Evolutionary conservation across 169 alveolate species (phyloP).

Genomic region (Plasmodium knowlesi): DNA sequence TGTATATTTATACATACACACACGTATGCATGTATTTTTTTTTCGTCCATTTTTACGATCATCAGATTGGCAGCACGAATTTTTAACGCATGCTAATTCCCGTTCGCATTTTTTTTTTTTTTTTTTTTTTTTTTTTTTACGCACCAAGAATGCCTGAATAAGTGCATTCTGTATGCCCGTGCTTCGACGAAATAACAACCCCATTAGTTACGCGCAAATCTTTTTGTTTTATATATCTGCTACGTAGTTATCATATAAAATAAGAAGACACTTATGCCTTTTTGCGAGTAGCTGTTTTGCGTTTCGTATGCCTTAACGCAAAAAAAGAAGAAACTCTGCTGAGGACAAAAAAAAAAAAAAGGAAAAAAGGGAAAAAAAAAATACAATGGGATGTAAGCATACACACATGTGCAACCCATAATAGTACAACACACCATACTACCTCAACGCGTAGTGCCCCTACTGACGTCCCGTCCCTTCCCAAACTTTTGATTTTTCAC

Average conservation of each 20-base stretch:
- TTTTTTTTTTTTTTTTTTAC: not conserved
- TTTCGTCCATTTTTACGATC: not conserved
- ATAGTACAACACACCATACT: not conserved
- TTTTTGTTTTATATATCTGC: slow-evolving; percentile 48
- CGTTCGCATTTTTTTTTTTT: not conserved
- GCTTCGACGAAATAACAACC: slow-evolving; percentile 3
- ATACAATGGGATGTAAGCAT: not conserved
- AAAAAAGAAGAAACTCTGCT: not conserved
- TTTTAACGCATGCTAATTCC: slow-evolving; percentile 8
- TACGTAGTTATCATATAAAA: slow-evolving; percentile 59
- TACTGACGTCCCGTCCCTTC: not conserved
- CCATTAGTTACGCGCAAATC: not conserved
- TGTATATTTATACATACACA: slow-evolving; percentile 12
- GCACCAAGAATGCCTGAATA: not conserved
- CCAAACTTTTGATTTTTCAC: not conserved
- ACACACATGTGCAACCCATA: not conserved
- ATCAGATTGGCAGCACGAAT: not conserved
- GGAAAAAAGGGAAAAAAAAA: not conserved
- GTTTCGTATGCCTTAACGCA: slow-evolving; percentile 63
- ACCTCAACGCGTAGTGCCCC: not conserved
- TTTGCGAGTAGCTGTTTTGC: not conserved
- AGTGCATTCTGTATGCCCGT: not conserved
- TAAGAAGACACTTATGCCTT: slow-evolving; percentile 11
- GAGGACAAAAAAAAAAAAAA: not conserved
- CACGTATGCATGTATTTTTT: not conserved